Percentiles rank a stretch among this genome's conserved stretches.
Evolutionary conservation across 768 basidiomycete species (phyloP).

Genomic region (Suillus cothurnatus): DNA sequence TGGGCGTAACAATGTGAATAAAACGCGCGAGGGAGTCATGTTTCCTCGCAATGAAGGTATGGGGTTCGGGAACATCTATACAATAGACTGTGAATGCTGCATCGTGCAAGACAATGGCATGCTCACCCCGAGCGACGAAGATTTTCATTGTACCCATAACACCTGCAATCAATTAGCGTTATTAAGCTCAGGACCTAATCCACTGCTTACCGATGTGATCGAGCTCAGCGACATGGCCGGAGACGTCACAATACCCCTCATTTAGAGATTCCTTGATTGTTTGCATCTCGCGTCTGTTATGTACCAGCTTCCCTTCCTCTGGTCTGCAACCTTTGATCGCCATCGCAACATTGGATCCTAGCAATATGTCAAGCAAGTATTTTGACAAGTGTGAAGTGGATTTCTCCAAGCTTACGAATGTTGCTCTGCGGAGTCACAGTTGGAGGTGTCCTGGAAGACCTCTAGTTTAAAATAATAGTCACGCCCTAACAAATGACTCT

Average conservation of each 20-base stretch:
- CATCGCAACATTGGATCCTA: constrained; percentile 64
- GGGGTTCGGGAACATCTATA: constrained; percentile 59
- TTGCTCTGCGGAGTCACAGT: constrained; percentile 43
- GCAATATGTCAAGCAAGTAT: constrained; percentile 12
- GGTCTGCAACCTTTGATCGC: constrained; percentile 73
- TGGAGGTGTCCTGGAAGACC: constrained; percentile 19
- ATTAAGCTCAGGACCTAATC: background rate
- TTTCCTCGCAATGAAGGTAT: constrained; percentile 53
- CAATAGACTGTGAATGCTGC: constrained; percentile 11
- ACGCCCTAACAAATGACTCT: background rate
- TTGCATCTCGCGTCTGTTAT: constrained; percentile 69
- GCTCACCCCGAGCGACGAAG: constrained; percentile 61
- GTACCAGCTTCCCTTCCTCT: constrained; percentile 62
- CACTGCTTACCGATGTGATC: constrained; percentile 54
- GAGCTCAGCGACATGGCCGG: constrained; percentile 63
- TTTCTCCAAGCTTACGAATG: constrained; percentile 38
- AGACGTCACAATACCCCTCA: constrained; percentile 82
- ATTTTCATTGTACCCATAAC: constrained; percentile 64
- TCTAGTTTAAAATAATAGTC: background rate
- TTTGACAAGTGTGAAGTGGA: constrained; percentile 1
- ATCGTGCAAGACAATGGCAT: background rate
- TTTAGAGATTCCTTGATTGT: constrained; percentile 73
- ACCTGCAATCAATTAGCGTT: constrained; percentile 38
- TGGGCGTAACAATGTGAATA: constrained; percentile 63
- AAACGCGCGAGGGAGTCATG: constrained; percentile 69